Conservation (phyloP, 192 early-diverging fungal genomes). For the Gamsiella multidivaricata region DNA sequence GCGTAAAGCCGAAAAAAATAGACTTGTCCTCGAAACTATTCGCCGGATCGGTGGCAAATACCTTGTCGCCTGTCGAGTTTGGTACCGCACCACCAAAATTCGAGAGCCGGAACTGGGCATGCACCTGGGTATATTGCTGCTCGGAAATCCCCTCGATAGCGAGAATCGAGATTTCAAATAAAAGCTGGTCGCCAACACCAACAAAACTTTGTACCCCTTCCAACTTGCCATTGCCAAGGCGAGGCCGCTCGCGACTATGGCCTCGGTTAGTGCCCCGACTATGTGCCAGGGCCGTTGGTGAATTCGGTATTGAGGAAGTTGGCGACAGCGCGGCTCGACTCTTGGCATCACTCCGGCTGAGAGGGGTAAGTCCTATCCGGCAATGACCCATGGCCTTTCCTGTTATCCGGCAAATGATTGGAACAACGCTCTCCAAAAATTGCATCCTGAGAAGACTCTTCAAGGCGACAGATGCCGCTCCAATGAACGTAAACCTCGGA, state of each 20-base stretch:
- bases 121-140: conserved; percentile 72
- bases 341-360: conserved; percentile 32
- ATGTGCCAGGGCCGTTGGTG: conserved; percentile 23
- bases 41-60: conserved; percentile 70
- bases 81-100: conserved; percentile 65
- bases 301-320: conserved; percentile 16
- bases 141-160: conserved; percentile 70
- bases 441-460: conserved; percentile 58
- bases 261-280: conserved; percentile 23
- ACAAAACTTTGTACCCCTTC: conserved; percentile 39
- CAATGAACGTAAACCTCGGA: conserved; percentile 66
- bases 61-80: conserved; percentile 56
- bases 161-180: conserved; percentile 74
- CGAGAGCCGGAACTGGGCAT: conserved; percentile 76
- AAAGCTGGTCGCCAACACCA: conserved; percentile 58
- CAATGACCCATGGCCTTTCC: conserved; percentile 55
- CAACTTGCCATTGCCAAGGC: conserved; percentile 13
- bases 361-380: conserved; percentile 56
- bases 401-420: conserved; percentile 58
- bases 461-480: conserved; percentile 57
- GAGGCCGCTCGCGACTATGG: conserved; percentile 37
- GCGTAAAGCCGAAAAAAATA: conserved; percentile 64
- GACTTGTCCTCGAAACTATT: conserved; percentile 63
- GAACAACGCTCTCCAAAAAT: conserved; percentile 56
- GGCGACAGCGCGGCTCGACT: conserved; percentile 21